Percentiles rank a stretch among this genome's conserved stretches.
These are phyloP conservation scores for Pseudognaphalium luteoalbum DNA, from an alignment of 129 eudicot genomes.

Conservation along the genomic window DNA sequence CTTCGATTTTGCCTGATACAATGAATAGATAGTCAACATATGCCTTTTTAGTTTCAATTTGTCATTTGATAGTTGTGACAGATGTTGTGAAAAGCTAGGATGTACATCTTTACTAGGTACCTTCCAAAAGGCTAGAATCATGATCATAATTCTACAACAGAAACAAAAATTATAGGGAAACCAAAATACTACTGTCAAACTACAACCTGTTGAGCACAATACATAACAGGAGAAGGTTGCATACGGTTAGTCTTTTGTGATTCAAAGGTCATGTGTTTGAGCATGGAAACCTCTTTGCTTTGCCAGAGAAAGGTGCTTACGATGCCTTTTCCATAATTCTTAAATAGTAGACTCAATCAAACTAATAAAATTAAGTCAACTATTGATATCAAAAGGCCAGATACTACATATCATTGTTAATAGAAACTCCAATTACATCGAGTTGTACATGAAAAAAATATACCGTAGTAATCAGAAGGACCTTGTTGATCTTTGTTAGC, in stretches of 20 bases:
- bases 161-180: not conserved
- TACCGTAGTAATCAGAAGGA: not conserved
- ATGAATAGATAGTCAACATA: not conserved
- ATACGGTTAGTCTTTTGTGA: not conserved
- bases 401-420: not conserved
- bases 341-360: not conserved
- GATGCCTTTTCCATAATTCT: not conserved
- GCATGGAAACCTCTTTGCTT: not conserved
- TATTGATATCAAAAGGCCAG: not conserved
- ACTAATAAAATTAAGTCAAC: too few relatives aligned
- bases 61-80: not conserved
- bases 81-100: not conserved
- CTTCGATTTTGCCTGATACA: not conserved
- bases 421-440: not conserved
- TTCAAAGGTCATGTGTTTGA: not conserved
- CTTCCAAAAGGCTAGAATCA: not conserved
- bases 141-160: not conserved
- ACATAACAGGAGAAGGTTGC: not conserved
- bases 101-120: not conserved
- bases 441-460: not conserved
- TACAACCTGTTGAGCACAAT: not conserved
- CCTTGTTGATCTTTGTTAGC: conserved; percentile 1
- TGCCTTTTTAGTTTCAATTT: not conserved
- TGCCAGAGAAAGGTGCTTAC: conserved; percentile 2
- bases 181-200: not conserved